Conservation (phyloP, 345 rosid genomes). For the Melastoma malabathricum region DNA sequence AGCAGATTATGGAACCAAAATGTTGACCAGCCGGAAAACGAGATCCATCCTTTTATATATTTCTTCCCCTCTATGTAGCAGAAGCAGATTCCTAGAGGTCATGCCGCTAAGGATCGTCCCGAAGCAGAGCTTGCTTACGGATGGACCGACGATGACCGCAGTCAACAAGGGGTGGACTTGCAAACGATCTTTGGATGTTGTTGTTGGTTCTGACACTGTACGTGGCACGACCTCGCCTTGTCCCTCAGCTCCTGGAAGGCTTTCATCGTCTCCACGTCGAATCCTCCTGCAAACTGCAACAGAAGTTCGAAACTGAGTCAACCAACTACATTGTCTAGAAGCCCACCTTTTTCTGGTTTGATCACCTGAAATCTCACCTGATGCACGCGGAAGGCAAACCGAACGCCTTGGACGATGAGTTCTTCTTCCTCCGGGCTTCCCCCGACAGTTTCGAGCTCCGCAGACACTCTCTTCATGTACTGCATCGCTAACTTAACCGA, state of each 20-base stretch:
- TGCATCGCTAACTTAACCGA: constrained; percentile 93
- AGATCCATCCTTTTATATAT: background rate
- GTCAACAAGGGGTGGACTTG: constrained; percentile 38
- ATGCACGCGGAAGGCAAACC: constrained; percentile 96
- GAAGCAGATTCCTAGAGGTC: constrained; percentile 1
- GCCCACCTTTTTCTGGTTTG: too few relatives aligned
- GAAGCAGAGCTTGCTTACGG: constrained; percentile 69
- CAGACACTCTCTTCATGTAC: constrained; percentile 92
- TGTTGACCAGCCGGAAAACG: too few relatives aligned
- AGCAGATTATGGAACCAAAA: too few relatives aligned
- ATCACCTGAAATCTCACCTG: constrained; percentile 36
- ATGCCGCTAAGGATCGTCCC: constrained; percentile 1
- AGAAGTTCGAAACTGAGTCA: background rate
- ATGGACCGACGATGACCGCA: constrained; percentile 2
- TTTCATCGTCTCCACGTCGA: constrained; percentile 85
- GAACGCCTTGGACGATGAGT: constrained; percentile 78
- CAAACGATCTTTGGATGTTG: constrained; percentile 36
- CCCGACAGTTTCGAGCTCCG: constrained; percentile 56
- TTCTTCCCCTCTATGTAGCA: constrained; percentile 15
- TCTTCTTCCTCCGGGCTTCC: constrained; percentile 89
- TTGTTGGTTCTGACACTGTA: constrained; percentile 62
- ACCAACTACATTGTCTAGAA: too few relatives aligned
- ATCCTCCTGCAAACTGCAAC: constrained; percentile 88
- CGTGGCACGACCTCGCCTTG: constrained; percentile 66
- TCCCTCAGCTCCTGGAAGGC: constrained; percentile 94